A percentile compares a stretch with the other conserved stretches of the same genome.
These are phyloP conservation scores for Orbilia ellipsospora DNA, from an alignment of 2,329 filamentous ascomycete genomes.

Conservation along the genomic window DNA sequence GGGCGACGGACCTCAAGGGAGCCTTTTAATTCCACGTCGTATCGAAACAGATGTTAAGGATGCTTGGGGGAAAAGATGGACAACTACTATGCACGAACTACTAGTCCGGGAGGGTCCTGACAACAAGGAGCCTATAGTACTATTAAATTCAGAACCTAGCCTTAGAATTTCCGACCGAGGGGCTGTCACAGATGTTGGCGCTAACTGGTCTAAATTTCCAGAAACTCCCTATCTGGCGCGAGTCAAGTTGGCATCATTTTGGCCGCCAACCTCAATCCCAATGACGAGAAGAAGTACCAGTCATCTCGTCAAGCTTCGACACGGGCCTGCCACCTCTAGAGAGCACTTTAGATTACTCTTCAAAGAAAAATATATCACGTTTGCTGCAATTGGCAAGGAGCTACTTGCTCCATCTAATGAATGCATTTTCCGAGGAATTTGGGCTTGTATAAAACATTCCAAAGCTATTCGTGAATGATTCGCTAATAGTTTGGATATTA, in stretches of 20 bases:
- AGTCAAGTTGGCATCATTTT: conserved; percentile 2
- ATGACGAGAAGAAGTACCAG: conserved; percentile 15
- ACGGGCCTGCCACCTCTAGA: neutral
- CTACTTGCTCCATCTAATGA: neutral
- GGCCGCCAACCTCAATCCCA: conserved; percentile 17
- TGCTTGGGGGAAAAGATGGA: too few relatives aligned
- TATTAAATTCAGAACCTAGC: too few relatives aligned
- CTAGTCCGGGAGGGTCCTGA: too few relatives aligned
- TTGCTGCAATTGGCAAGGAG: conserved; percentile 17
- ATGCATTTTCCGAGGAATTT: conserved; percentile 4
- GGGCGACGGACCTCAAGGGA: neutral
- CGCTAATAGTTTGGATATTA: neutral
- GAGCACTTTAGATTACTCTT: conserved; percentile 18
- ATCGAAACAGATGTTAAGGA: too few relatives aligned
- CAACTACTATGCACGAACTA: too few relatives aligned
- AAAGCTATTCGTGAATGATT: too few relatives aligned
- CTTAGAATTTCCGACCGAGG: too few relatives aligned
- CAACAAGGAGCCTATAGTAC: too few relatives aligned
- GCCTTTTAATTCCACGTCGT: neutral
- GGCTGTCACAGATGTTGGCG: neutral
- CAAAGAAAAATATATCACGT: neutral
- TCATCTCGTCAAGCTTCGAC: too few relatives aligned
- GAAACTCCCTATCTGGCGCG: conserved; percentile 7
- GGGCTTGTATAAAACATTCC: conserved; percentile 18
- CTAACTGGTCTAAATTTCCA: neutral